phyloP scores from a whole-genome alignment of 164 flowering plant genomes.

The Vitis rotundifolia region DNA sequence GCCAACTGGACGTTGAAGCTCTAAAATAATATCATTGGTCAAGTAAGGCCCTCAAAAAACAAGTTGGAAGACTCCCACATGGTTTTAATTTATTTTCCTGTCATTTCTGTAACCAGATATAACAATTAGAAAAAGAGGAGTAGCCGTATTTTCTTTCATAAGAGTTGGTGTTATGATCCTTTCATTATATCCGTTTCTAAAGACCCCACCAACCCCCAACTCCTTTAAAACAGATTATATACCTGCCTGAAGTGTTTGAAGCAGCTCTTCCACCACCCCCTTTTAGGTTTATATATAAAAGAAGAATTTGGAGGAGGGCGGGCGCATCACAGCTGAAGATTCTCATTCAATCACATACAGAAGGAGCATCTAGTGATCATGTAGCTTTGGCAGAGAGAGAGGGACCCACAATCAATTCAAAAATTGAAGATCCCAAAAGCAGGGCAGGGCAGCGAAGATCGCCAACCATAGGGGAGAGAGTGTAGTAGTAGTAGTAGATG shows the following conservation, averaged over 20 bases:
- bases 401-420: slow-evolving; percentile 47
- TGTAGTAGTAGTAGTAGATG: slow-evolving; percentile 44
- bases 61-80: too few relatives aligned
- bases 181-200: neutral
- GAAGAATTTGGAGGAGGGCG: slow-evolving; percentile 21
- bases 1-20: too few relatives aligned
- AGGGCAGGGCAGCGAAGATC: slow-evolving; percentile 45
- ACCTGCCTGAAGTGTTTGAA: slow-evolving; percentile 49
- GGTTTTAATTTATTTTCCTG: too few relatives aligned
- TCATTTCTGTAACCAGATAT: too few relatives aligned
- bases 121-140: too few relatives aligned
- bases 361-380: slow-evolving; percentile 37
- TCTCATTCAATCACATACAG: slow-evolving; percentile 26
- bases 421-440: slow-evolving; percentile 51
- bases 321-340: slow-evolving; percentile 32
- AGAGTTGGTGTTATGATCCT: too few relatives aligned
- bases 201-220: slow-evolving; percentile 18
- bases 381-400: slow-evolving; percentile 22
- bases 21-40: too few relatives aligned
- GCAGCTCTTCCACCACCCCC: slow-evolving; percentile 30
- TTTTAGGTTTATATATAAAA: slow-evolving; percentile 20
- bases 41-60: too few relatives aligned
- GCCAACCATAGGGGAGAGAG: slow-evolving; percentile 27
- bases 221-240: slow-evolving; percentile 39
- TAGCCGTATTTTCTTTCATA: too few relatives aligned